Base-by-base conservation (phyloP, 2,329 filamentous ascomycete species). In the Drechslerella dactyloides region DNA sequence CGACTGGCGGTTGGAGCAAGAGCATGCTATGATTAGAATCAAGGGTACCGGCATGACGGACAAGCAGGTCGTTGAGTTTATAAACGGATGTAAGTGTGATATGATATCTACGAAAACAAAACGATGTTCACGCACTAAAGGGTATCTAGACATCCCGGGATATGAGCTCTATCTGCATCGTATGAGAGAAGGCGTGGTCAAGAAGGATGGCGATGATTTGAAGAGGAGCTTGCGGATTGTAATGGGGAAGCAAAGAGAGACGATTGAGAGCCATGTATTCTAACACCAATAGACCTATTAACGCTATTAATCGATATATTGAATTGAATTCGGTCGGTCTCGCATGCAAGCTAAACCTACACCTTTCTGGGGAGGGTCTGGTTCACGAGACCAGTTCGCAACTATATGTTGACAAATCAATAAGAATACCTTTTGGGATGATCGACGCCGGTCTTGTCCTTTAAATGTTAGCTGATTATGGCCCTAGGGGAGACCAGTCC, bases 31-130 rank as follows among this genome's bases (percentile, higher is more conserved):
- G 76, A 85, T 89, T 19, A 82, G 82, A 5, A 80, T 83, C 24
- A 89, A 85, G 74, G 91, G 90, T 7, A 84, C 83, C 0, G 92
- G 91, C 27, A 96, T 96, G 93, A 89, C 86, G 0, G 88, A 90
- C 75, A 88, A 91, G 63, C 85, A 93, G 78, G 90, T 96, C 48
- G 82, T 86, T 65, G 82, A 84, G 48, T 96, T 96, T 79, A 63
- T 63, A 21, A 40, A 63, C 23, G 59, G 59, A 27, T 63, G 59
- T 63, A 54, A 63, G 51, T 54, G 13, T 33, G 27, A 10, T 2
- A 27, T 19, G 11, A 33, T 17, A 21, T 15, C 51, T n/a, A 80
- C 79, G 80, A 65, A 83, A 83, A 76, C 27, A 13, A 4, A 17
- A 27, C 7, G 35, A 7, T 37, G 35, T 7, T 37, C 7, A 15